phyloP scores from a whole-genome alignment of 805 yeast genomes.

The Hanseniaspora clermontiae region DNA sequence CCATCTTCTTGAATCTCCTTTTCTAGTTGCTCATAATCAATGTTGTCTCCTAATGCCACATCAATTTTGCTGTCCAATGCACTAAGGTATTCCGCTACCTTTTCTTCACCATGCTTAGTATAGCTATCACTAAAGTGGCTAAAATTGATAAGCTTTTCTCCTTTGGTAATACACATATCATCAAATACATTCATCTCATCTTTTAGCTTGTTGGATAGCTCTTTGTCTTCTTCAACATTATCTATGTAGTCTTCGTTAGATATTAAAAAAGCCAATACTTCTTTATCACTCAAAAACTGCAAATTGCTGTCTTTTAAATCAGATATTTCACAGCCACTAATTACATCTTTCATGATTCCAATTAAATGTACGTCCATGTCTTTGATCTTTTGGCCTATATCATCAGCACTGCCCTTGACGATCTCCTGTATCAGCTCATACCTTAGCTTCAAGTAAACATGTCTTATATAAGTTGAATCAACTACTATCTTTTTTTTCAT shows the following conservation, averaged over 20 bases:
- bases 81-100: neutral
- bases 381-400: neutral
- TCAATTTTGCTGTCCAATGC: neutral
- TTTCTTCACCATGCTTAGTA: neutral
- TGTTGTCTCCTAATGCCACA: neutral
- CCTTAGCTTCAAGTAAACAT: conserved; percentile 1
- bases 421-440: neutral
- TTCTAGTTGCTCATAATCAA: neutral
- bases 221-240: neutral
- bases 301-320: neutral
- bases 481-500: neutral
- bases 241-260: neutral
- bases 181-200: neutral
- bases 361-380: neutral
- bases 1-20: neutral
- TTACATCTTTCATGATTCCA: neutral
- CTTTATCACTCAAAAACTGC: neutral
- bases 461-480: neutral
- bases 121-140: neutral
- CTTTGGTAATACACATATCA: neutral
- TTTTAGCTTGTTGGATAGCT: neutral
- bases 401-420: neutral
- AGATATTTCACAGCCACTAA: conserved; percentile 2
- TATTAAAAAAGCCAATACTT: neutral
- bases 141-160: neutral